Evolutionary conservation across 1,139 yeast genomes (phyloP), one percentile per base, ranked within the genome.

Genomic region (Entelexis sorbosivorans): DNA sequence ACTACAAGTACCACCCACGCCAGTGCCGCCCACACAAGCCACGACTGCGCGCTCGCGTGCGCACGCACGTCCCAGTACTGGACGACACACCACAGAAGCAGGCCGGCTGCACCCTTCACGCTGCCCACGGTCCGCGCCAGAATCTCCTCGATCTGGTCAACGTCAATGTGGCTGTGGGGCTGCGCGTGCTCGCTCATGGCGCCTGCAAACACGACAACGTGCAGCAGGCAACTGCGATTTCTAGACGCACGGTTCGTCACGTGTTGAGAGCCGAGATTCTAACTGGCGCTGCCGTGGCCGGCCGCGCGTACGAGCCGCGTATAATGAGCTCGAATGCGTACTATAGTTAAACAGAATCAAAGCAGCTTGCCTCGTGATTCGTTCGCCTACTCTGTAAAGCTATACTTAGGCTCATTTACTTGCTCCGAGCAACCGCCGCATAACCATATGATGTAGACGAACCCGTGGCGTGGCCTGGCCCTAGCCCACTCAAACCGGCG

Each of bases 1-100:
- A 29, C 14, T 11, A 54, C 49, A 4, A 38, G 11, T 13, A 39
- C n/a, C 1, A 34, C 13, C 57, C 57, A 54, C 8, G 33, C 44
- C 5, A 31, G 13, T 1, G 48, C 31, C n/a, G 44, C 9, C 29
- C 39, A 44, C 5, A 48, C 34, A 38, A 54, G 34, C 14, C 9
- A 3, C 13, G 57, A 48, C 32, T 44, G 38, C 2, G 17, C 6
- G 9, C 11, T 32, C 16, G 10, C n/a, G 1, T 19, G 20, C 5
- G 26, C 28, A 6, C 13, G 28, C 13, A 19, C 14, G 13, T 42
- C 20, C n/a, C 24, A 33, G 42, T 31, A 36, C n/a, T 16, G 20
- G 19, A 29, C 50, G 52, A 52, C 49, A 38, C 50, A 13, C 54
- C 54, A 54, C 11, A 54, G 40, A 4, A 54, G 43, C 42, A 54